Evolutionary conservation across 2,329 filamentous ascomycete species (phyloP), one percentile per base, ranked within the genome.

Genomic region (Lachnellula subtilissima): DNA sequence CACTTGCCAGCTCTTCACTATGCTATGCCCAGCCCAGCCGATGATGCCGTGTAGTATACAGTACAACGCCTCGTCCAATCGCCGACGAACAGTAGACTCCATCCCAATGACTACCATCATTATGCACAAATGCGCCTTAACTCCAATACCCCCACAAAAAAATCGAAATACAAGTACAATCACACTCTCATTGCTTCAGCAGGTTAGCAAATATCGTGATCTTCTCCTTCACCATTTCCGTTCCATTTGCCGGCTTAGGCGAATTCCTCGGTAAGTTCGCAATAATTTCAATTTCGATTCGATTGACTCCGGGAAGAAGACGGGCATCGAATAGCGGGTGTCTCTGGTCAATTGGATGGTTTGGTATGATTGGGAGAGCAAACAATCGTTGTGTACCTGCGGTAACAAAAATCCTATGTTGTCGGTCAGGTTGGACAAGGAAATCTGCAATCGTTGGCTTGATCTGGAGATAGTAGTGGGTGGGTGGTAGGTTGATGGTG

Each of bases 171-270:
- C 32, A 48, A 52, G 23, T 55, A 55, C 54, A 55, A 32, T 6
- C 47, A 37, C 43, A 47, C 12, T 14, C 25, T 32, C 35, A 50
- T 39, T 48, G 52, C 25, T 54, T 57, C 25, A 57, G 28, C 64
- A 95, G 73, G 71, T 94, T 87, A 58, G 87, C 81, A 72, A 88
- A 88, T 28, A 94, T 77, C 1, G 84, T 90, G 55, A 91, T 79
- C 64, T 87, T 87, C 74, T 97, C 91, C 60, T 92, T 76, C 69
- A 94, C 90, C 37, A 87, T 81, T 59, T 86, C 82, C 9, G 84
- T 76, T 0, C 82, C 85, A 25, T 78, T 78, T 0, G 78, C 74
- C 39, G 79, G 73, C 58, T 79, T 83, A 66, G 71, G 66, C 32
- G 83, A 76, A 19, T 78, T 81, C 65, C 77, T 82, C 1, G 81